These are phyloP conservation scores for Metrosideros polymorpha DNA, from an alignment of 441 rosid genomes.

Conservation along the genomic window DNA sequence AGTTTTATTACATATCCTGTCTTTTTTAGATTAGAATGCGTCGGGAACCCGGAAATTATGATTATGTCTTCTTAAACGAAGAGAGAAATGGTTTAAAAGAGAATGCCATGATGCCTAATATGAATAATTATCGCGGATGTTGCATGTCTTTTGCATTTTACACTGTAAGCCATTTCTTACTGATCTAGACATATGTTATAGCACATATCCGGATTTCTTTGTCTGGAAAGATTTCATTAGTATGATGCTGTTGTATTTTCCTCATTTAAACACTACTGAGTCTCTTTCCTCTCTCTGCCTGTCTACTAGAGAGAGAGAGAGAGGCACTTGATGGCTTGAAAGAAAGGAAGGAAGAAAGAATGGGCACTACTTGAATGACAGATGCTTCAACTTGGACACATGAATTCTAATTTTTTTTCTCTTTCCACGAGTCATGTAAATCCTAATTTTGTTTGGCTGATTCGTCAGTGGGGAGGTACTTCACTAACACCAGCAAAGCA, in stretches of 20 bases:
- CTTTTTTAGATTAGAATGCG: neutral
- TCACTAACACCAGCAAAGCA: slow-evolving; percentile 53
- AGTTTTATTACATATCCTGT: neutral
- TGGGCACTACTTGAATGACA: neutral
- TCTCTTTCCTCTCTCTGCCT: neutral
- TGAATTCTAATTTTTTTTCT: neutral
- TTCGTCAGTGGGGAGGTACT: slow-evolving; percentile 25
- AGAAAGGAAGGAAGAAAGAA: neutral
- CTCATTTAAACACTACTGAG: neutral
- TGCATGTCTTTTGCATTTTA: neutral
- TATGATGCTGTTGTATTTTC: neutral
- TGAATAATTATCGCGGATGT: neutral
- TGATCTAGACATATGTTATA: neutral
- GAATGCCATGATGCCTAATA: neutral
- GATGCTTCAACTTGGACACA: neutral
- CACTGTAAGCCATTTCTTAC: neutral
- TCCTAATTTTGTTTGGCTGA: neutral
- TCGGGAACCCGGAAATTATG: neutral
- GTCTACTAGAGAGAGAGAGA: neutral
- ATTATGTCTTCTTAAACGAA: neutral
- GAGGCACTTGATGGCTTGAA: neutral
- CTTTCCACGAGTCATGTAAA: neutral
- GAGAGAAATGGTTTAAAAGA: neutral
- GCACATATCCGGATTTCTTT: neutral
- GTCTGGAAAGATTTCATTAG: neutral